phyloP scores from a whole-genome alignment of 1,284 basidiomycete genomes.

The Apiotrichum brassicae region DNA sequence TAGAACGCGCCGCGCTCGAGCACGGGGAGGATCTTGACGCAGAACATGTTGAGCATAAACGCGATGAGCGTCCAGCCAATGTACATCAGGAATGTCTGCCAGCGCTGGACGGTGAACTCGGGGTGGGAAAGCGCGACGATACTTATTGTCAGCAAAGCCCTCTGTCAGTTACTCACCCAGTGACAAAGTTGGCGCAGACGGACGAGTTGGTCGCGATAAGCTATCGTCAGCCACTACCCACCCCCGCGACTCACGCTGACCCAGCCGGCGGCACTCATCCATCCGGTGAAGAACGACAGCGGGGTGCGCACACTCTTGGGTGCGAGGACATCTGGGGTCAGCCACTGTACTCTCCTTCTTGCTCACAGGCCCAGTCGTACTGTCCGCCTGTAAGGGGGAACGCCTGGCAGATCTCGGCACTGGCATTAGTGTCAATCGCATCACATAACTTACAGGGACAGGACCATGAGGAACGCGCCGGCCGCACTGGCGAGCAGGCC shows the following conservation, averaged over 20 bases:
- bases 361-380: slow-evolving; percentile 34
- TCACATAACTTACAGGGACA: slow-evolving; percentile 17
- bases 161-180: slow-evolving; percentile 6
- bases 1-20: slow-evolving; percentile 33
- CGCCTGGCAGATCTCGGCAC: slow-evolving; percentile 14
- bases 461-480: slow-evolving; percentile 29
- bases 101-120: slow-evolving; percentile 23
- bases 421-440: background rate
- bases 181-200: slow-evolving; percentile 26
- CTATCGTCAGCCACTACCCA: background rate
- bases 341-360: background rate
- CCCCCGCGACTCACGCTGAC: slow-evolving; percentile 23
- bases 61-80: slow-evolving; percentile 21
- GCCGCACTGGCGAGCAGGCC: slow-evolving; percentile 31
- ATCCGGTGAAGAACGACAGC: slow-evolving; percentile 24
- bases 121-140: slow-evolving; percentile 37
- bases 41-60: slow-evolving; percentile 33
- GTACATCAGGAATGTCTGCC: slow-evolving; percentile 28
- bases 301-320: slow-evolving; percentile 18
- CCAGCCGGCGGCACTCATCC: slow-evolving; percentile 20
- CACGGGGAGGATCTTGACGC: slow-evolving; percentile 25
- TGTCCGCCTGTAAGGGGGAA: slow-evolving; percentile 33
- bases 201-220: slow-evolving; percentile 21
- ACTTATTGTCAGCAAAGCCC: slow-evolving; percentile 7
- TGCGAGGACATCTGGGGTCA: slow-evolving; percentile 19